Percentiles rank a stretch among this genome's conserved stretches.
These are phyloP conservation scores for Coemansia sp. DNA, from an alignment of 192 early-diverging fungal species.

Conservation along the genomic window DNA sequence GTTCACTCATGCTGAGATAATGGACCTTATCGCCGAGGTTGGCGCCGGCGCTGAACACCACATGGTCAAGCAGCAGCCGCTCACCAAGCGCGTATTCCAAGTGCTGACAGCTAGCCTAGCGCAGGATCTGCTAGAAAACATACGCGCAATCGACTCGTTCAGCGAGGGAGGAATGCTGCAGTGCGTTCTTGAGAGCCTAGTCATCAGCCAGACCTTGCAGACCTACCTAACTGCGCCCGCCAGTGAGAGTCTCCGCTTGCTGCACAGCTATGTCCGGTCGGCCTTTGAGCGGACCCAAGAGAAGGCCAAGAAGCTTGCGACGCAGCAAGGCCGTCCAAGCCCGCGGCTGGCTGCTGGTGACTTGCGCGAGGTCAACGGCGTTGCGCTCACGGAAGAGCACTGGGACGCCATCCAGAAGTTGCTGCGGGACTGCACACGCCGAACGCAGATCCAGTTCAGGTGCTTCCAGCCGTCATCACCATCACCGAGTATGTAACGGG, in stretches of 20 bases:
- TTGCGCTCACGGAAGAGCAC: constrained; percentile 36
- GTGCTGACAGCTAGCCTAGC: constrained; percentile 71
- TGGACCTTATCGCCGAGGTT: constrained; percentile 66
- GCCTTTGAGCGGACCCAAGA: constrained; percentile 58
- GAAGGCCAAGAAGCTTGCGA: constrained; percentile 37
- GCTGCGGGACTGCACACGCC: constrained; percentile 59
- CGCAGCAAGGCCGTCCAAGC: constrained; percentile 34
- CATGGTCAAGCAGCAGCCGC: constrained; percentile 59
- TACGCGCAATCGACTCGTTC: constrained; percentile 80
- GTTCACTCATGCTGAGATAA: constrained; percentile 87
- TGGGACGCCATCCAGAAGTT: constrained; percentile 55
- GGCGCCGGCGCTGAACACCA: constrained; percentile 53
- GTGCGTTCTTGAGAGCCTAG: constrained; percentile 89
- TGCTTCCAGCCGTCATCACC: constrained; percentile 57
- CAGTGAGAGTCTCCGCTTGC: constrained; percentile 67
- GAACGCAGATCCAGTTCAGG: constrained; percentile 66
- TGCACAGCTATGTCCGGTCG: constrained; percentile 74
- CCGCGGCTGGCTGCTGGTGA: constrained; percentile 25
- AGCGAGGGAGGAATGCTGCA: constrained; percentile 92
- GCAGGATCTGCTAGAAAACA: constrained; percentile 76
- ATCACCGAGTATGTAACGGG: neutral
- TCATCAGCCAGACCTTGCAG: constrained; percentile 81
- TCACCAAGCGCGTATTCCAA: constrained; percentile 77
- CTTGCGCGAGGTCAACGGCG: constrained; percentile 34
- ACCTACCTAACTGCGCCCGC: constrained; percentile 72